Evolutionary conservation across 2,329 filamentous ascomycete genomes (phyloP).

Genomic region (Alternaria arbusti): DNA sequence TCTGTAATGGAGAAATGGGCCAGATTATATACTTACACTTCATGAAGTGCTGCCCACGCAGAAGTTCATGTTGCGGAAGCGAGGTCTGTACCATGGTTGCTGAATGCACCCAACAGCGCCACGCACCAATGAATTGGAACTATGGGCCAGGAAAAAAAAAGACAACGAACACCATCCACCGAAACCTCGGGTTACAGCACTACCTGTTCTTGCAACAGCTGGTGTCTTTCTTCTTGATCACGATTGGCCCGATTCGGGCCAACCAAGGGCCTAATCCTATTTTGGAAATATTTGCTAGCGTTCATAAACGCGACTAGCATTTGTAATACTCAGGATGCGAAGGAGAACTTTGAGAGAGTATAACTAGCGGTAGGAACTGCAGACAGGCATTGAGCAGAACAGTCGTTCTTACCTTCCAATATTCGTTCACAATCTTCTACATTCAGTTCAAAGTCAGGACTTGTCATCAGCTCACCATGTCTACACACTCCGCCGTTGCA

Average conservation of each 20-base stretch:
- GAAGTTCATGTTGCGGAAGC: background rate
- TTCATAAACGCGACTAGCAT: background rate
- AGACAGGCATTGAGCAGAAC: background rate
- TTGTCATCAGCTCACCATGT: constrained; percentile 16
- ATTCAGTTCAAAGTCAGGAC: background rate
- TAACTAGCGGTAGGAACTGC: background rate
- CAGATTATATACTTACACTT: background rate
- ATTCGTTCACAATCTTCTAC: background rate
- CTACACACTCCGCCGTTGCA: constrained; percentile 51
- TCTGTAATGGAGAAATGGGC: too few species aligned
- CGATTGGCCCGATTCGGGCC: too few species aligned
- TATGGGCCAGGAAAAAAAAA: background rate
- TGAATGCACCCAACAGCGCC: background rate
- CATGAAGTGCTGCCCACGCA: background rate
- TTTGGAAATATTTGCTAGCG: constrained; percentile 13
- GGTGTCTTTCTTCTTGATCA: too few species aligned
- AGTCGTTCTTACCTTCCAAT: background rate
- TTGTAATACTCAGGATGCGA: background rate
- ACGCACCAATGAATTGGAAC: background rate
- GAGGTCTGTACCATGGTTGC: background rate
- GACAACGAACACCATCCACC: too few species aligned
- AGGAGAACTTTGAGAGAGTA: background rate
- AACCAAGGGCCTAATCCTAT: too few species aligned
- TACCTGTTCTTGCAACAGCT: too few species aligned
- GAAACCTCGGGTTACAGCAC: background rate